These are phyloP conservation scores for Colletotrichum cereale DNA, from an alignment of 2,329 filamentous ascomycete species.

Conservation along the genomic window DNA sequence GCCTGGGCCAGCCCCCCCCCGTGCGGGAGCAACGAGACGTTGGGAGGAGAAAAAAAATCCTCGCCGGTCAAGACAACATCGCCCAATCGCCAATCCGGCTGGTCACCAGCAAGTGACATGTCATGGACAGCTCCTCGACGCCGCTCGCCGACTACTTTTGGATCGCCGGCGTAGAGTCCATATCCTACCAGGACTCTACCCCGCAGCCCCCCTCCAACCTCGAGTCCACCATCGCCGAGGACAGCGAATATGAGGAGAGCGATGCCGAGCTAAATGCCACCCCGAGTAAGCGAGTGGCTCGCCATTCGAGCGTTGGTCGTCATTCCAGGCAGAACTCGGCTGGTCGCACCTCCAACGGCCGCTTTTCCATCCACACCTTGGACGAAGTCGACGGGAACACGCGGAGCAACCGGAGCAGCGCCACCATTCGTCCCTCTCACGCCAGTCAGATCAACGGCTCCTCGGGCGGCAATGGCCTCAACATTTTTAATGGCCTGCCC, in stretches of 20 bases:
- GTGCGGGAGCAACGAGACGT: constrained; percentile 36
- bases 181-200: constrained; percentile 70
- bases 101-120: constrained; percentile 53
- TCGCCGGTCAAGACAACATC: constrained; percentile 36
- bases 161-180: constrained; percentile 78
- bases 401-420: constrained; percentile 74
- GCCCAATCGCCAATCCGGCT: constrained; percentile 36
- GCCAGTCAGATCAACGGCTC: constrained; percentile 40
- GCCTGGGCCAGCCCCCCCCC: constrained; percentile 39
- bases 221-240: constrained; percentile 72
- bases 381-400: constrained; percentile 71
- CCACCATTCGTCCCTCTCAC: constrained; percentile 68
- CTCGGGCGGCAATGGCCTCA: constrained; percentile 39
- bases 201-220: constrained; percentile 56
- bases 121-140: constrained; percentile 72
- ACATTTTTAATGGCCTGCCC: constrained; percentile 49
- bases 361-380: constrained; percentile 66
- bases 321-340: constrained; percentile 73
- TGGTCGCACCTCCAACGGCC: constrained; percentile 68
- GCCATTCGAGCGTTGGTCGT: constrained; percentile 64
- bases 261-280: constrained; percentile 48
- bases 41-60: constrained; percentile 27
- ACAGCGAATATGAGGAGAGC: constrained; percentile 67
- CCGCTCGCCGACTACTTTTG: constrained; percentile 82
- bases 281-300: constrained; percentile 54